Evolutionary conservation across 441 rosid species (phyloP).

Genomic region (Erysimum cheiri): DNA sequence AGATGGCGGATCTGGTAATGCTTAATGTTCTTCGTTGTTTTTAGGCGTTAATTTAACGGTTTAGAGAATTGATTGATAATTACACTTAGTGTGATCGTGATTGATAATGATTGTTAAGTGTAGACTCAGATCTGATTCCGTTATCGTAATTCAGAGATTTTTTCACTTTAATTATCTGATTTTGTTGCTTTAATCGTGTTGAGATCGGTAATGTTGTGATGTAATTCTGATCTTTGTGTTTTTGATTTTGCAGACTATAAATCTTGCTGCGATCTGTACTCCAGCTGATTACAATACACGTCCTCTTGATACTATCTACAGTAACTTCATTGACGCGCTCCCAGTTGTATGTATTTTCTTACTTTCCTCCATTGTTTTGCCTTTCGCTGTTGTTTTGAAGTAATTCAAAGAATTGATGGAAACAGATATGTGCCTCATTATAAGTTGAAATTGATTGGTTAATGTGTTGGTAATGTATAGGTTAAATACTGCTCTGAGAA

Average conservation of each 20-base stretch:
- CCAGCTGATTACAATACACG: slow-evolving; percentile 99
- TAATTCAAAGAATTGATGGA: background rate
- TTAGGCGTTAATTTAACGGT: background rate
- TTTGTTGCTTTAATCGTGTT: background rate
- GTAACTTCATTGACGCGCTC: slow-evolving; percentile 96
- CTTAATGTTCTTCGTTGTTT: background rate
- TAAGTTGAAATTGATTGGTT: slow-evolving; percentile 1
- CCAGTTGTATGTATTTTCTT: slow-evolving; percentile 73
- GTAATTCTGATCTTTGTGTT: background rate
- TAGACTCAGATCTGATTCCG: slow-evolving; percentile 33
- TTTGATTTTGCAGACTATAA: slow-evolving; percentile 59
- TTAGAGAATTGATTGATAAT: background rate
- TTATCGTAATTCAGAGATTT: background rate
- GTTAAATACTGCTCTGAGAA: slow-evolving; percentile 97
- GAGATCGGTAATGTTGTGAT: background rate
- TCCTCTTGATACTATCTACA: slow-evolving; percentile 95
- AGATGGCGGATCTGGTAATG: slow-evolving; percentile 96
- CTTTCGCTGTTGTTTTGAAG: background rate
- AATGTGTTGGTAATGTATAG: slow-evolving; percentile 43
- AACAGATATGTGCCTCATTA: background rate
- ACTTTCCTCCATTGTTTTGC: background rate
- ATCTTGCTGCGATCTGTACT: slow-evolving; percentile 98
- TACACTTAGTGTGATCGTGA: slow-evolving; percentile 15
- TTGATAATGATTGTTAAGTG: slow-evolving; percentile 20
- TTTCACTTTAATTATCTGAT: background rate